Conservation (phyloP, 1,284 basidiomycete species). For the Cystobasidiaceae sp. region DNA sequence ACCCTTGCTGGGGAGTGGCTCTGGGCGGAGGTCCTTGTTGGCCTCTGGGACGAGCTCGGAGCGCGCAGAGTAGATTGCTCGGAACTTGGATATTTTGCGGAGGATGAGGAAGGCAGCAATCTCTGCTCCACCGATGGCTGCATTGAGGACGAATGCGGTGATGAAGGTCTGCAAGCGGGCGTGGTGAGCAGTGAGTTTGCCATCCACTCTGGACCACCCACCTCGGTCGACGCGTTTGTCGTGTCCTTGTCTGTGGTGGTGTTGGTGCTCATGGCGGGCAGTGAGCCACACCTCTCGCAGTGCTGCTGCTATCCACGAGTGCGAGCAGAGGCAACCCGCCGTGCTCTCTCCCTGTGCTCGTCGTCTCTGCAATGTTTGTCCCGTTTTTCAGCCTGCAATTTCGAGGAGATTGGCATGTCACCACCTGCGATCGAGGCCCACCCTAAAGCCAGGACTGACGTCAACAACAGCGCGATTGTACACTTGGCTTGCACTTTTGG, state of each 20-base stretch:
- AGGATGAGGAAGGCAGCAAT: constrained; percentile 46
- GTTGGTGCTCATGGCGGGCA: constrained; percentile 4
- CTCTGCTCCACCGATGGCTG: constrained; percentile 43
- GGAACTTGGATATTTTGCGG: too few species aligned
- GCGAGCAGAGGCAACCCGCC: too few species aligned
- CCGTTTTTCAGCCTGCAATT: too few species aligned
- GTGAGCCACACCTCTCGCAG: too few species aligned
- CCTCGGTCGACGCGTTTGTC: constrained; percentile 9
- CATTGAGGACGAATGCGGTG: constrained; percentile 42
- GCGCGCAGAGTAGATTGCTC: constrained; percentile 1
- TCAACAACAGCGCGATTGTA: too few species aligned
- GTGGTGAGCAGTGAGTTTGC: not conserved
- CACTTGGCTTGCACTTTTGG: too few species aligned
- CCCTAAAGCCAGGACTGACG: too few species aligned
- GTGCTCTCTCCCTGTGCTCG: too few species aligned
- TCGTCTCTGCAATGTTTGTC: too few species aligned
- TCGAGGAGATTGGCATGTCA: too few species aligned
- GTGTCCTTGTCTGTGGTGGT: not conserved
- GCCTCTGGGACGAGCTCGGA: constrained; percentile 9
- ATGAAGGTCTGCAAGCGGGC: constrained; percentile 37
- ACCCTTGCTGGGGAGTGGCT: constrained; percentile 30
- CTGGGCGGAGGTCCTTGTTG: not conserved
- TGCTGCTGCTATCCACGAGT: not conserved
- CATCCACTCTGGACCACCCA: too few species aligned
- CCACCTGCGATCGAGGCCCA: too few species aligned